Conservation (phyloP, 768 basidiomycete genomes). For the Amanita phalloides region DNA sequence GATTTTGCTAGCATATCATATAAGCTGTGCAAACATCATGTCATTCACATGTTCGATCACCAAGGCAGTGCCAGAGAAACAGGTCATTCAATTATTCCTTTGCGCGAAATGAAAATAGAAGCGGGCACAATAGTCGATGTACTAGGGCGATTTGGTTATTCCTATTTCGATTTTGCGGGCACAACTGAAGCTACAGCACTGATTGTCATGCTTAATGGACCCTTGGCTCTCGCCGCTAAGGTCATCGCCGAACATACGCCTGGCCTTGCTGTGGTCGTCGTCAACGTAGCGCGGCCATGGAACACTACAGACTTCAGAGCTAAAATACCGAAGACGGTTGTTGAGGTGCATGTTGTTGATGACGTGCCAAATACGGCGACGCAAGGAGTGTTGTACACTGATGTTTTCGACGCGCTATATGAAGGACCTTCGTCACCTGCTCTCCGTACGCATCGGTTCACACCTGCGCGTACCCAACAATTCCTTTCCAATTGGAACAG, state of each 20-base stretch:
- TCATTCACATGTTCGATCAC: constrained; percentile 89
- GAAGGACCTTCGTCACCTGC: constrained; percentile 21
- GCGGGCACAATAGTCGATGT: constrained; percentile 32
- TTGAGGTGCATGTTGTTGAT: constrained; percentile 61
- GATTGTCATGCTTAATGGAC: constrained; percentile 67
- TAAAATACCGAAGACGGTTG: constrained; percentile 48
- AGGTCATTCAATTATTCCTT: constrained; percentile 38
- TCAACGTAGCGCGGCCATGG: constrained; percentile 84
- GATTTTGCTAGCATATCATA: constrained; percentile 76
- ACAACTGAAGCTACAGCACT: constrained; percentile 51
- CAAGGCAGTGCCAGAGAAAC: constrained; percentile 69
- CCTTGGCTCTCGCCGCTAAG: constrained; percentile 56
- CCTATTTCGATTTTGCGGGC: constrained; percentile 70
- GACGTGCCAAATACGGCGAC: constrained; percentile 57
- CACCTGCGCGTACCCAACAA: constrained; percentile 42
- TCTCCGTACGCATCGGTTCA: constrained; percentile 48
- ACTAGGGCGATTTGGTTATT: constrained; percentile 49
- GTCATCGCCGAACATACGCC: constrained; percentile 30
- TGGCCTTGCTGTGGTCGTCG: constrained; percentile 56
- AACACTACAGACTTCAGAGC: constrained; percentile 48
- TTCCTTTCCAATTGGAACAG: constrained; percentile 33
- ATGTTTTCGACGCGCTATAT: constrained; percentile 55
- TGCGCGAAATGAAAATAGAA: constrained; percentile 19
- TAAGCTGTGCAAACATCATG: constrained; percentile 51
- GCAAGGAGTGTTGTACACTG: constrained; percentile 59